These are phyloP conservation scores for Xanthoconium stramineum DNA, from an alignment of 768 basidiomycete genomes.

Conservation along the genomic window DNA sequence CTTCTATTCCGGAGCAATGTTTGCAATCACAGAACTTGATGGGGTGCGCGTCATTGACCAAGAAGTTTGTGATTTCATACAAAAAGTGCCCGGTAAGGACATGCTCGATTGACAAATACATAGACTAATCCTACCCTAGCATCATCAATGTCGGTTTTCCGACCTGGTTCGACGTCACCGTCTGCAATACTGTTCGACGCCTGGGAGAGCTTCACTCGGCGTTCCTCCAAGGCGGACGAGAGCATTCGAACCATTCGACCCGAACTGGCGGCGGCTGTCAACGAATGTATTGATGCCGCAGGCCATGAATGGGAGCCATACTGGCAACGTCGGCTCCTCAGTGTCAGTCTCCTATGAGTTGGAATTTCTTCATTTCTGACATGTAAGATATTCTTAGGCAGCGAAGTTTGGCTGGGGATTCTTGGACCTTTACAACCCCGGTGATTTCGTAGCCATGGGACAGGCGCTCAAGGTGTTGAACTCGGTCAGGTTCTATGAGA, in stretches of 20 bases:
- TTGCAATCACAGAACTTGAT: conserved; percentile 84
- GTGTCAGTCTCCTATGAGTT: conserved; percentile 40
- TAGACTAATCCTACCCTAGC: conserved; percentile 38
- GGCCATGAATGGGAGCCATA: conserved; percentile 87
- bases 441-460: conserved; percentile 90
- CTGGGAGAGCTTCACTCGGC: conserved; percentile 79
- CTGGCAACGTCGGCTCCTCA: conserved; percentile 86
- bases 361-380: not conserved
- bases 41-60: conserved; percentile 82
- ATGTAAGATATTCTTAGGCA: conserved; percentile 48
- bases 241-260: conserved; percentile 83
- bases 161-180: conserved; percentile 89
- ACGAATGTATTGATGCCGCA: conserved; percentile 92
- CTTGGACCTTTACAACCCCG: conserved; percentile 88
- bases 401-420: conserved; percentile 96
- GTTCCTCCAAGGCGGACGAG: conserved; percentile 91
- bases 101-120: not conserved
- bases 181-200: conserved; percentile 92
- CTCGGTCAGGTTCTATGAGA: conserved; percentile 85
- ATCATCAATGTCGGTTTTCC: conserved; percentile 79
- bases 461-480: conserved; percentile 92
- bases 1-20: conserved; percentile 69
- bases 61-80: conserved; percentile 81
- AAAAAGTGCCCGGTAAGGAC: conserved; percentile 84
- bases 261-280: conserved; percentile 82